Conservation (phyloP, 352 stramenopile species). For the Globisporangium perplexum region DNA sequence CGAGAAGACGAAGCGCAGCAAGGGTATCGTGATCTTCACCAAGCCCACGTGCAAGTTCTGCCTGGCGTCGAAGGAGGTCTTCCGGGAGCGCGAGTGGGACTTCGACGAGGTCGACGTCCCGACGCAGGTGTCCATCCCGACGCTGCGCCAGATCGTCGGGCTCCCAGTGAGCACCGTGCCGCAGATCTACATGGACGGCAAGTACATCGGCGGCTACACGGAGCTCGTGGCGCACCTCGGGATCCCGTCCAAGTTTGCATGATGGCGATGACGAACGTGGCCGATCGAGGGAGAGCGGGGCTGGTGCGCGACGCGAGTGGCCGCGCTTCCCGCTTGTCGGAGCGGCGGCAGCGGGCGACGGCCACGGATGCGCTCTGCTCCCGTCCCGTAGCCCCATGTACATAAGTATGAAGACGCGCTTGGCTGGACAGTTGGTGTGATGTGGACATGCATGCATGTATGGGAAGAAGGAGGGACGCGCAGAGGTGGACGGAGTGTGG, state of each 20-base stretch:
- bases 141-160: constrained; percentile 52
- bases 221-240: constrained; percentile 60
- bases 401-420: background rate
- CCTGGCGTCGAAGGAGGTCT: constrained; percentile 49
- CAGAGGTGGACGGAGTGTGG: background rate
- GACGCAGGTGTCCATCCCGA: constrained; percentile 42
- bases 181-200: constrained; percentile 72
- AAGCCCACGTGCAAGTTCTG: constrained; percentile 81
- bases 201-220: constrained; percentile 77
- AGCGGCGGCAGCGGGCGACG: background rate
- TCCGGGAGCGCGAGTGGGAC: constrained; percentile 45
- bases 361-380: background rate
- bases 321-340: too few species aligned
- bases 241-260: constrained; percentile 57
- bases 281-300: background rate
- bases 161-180: constrained; percentile 62
- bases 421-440: background rate
- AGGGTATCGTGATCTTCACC: constrained; percentile 64
- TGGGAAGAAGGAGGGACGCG: background rate
- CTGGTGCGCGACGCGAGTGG: too few species aligned
- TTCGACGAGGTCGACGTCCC: constrained; percentile 68
- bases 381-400: background rate
- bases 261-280: constrained; percentile 3
- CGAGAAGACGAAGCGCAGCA: constrained; percentile 32
- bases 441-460: background rate